Base-by-base conservation (phyloP, 108 stramenopile genomes). In the Cyclotella atomus region DNA sequence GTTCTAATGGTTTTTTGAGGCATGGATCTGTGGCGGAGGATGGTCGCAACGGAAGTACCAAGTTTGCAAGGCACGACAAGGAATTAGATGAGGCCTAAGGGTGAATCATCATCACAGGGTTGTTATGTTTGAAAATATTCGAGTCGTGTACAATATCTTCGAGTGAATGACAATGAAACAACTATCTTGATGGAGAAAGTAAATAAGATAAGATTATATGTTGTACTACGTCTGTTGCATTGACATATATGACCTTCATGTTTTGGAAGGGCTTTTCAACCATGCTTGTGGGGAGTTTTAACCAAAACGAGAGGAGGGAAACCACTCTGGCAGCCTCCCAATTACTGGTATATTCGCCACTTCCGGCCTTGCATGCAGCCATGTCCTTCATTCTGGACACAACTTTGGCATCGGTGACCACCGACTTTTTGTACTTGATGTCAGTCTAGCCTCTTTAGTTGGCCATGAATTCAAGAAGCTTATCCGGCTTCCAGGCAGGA, bases 321-420 rank as follows among this genome's bases (percentile, higher is more conserved):
- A 60, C 59, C 5, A 2, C 59, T 6, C n/a, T 9, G 59, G 59
- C 59, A 36, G n/a, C 2, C 24, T 12, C 2, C 33, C 33, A 17
- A 60, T 55, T 9, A 60, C 59, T 36, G 54, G 28, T 5, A 12
- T 60, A 3, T 60, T 60, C 20, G 59, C 35, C 9, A 60, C 19
- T 7, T 2, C 34, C 9, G 34, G n/a, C 34, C 4, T 60, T 15
- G 34, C n/a, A 19, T 17, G 7, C 10, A 2, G 9, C 3, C 15
- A 36, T 27, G 23, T 38, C 34, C 19, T 34, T n/a, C 35, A 36
- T 17, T 60, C 35, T 12, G 16, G 16, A 6, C 59, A 34, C 35
- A 4, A 4, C 2, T 12, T 8, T 34, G 59, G 59, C 32, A 8
- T 60, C 19, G 59, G 35, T 3, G 59, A 60, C 23, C 59, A 60